phyloP scores from a whole-genome alignment of 2,329 filamentous ascomycete genomes.

The Stagonosporopsis rhizophila region DNA sequence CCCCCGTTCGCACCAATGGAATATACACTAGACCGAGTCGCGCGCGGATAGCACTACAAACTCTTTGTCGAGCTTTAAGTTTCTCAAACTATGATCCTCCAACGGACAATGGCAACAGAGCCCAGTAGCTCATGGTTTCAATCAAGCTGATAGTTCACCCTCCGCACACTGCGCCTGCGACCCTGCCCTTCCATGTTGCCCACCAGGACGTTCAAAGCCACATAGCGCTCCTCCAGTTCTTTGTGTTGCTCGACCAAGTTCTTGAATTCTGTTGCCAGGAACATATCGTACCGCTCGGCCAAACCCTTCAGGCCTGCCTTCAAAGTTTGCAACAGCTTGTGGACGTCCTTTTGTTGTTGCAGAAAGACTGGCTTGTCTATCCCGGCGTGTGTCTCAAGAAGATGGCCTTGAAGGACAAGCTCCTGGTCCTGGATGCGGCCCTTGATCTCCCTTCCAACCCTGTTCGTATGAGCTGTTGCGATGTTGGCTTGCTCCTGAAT shows the following conservation, averaged over 20 bases:
- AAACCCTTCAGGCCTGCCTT: not conserved
- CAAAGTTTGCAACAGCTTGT: not conserved
- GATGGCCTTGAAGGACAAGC: not conserved
- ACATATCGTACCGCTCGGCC: not conserved
- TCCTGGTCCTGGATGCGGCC: not conserved
- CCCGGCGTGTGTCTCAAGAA: not conserved
- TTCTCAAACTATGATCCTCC: too few species aligned
- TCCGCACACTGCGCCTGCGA: not conserved
- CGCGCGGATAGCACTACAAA: too few species aligned
- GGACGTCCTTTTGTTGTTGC: too few species aligned
- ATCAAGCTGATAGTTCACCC: not conserved
- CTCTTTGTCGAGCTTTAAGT: too few species aligned
- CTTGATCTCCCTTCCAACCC: not conserved
- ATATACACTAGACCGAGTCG: too few species aligned
- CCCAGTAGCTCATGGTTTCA: too few species aligned
- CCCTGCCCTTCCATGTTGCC: not conserved
- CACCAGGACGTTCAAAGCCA: not conserved
- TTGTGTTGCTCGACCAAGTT: too few species aligned
- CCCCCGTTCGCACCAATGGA: too few species aligned
- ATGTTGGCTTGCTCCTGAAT: not conserved
- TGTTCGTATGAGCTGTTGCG: not conserved
- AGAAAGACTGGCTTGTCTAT: not conserved
- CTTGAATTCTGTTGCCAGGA: not conserved
- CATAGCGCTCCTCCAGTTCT: not conserved
- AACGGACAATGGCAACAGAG: not conserved